Base-by-base conservation (phyloP, 371 early-diverging fungal genomes). In the Umbelopsis sp. region DNA sequence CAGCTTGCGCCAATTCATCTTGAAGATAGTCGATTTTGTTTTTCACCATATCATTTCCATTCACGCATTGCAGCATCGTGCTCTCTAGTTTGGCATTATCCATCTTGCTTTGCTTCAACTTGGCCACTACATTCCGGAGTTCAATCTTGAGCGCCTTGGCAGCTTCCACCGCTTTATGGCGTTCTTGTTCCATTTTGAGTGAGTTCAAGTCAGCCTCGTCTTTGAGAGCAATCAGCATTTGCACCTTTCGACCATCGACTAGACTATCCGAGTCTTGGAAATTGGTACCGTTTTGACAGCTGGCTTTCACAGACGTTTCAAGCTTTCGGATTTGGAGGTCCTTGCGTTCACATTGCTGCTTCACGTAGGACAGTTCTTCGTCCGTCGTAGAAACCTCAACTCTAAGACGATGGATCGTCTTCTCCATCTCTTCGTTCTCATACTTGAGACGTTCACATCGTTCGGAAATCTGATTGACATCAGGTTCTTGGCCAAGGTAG, bases 401-500 rank as follows among this genome's bases (percentile, higher is more conserved):
- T 29, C 65, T 48, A 7, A 65, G 32, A 25, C 45, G 50, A 14
- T 65, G 50, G 0, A 65, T 20, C 4, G 37, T 46, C 8, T 44
- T 18, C 18, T 65, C 65, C 65, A 65, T 65, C 37, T 65, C 50
- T 38, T 37, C 48, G 50, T 65, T 65, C n/a, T 65, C 65, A 32
- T 22, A 16, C 48, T 51, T 65, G 20, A 65, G 48, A 6, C 51
- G 48, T 16, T 65, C 48, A 22, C 20, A 35, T 8, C 45, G 16
- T 25, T 11, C 24, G 10, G 65, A 11, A 12, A 57, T 24, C 18
- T 35, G 57, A 18, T 35, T 29, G 18, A 57, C n/a, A 57, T 57
- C 18, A 11, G 35, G 5, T 6, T 57, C 57, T 35, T 57, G 57
- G 24, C 24, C 52, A 5, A 29, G 20, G 35, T 11, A 35, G 18